These are phyloP conservation scores for Pneumocystis carinii DNA, from an alignment of 1,139 yeast species.

Conservation along the genomic window DNA sequence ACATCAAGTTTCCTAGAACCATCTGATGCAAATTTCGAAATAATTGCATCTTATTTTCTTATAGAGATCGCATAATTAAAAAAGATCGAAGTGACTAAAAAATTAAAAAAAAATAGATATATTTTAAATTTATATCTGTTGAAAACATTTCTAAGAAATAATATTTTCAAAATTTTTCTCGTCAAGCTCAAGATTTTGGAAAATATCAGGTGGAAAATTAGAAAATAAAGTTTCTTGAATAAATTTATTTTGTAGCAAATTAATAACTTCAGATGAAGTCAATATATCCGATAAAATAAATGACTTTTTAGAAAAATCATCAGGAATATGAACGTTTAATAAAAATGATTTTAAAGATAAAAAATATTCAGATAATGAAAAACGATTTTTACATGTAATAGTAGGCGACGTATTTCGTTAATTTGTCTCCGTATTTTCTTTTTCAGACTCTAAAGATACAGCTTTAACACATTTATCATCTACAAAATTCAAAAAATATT, in stretches of 20 bases:
- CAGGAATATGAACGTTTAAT: background rate
- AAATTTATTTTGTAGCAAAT: constrained; percentile 4
- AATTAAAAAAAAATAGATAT: background rate
- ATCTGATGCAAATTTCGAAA: background rate
- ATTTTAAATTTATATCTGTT: background rate
- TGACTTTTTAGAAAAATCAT: background rate
- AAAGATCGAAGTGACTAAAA: background rate
- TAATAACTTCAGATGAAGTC: constrained; percentile 3
- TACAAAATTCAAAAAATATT: background rate
- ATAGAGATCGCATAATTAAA: background rate
- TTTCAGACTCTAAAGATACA: background rate
- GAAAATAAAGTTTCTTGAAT: constrained; percentile 6
- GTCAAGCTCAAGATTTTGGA: background rate
- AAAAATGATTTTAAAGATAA: background rate
- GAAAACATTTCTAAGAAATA: background rate
- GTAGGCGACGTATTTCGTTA: background rate
- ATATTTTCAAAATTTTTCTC: background rate
- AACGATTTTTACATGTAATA: background rate
- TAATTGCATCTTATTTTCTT: background rate
- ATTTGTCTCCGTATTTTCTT: background rate
- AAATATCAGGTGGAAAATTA: constrained; percentile 2
- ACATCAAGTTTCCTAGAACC: background rate
- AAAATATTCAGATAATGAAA: background rate
- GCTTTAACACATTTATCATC: background rate
- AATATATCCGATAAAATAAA: constrained; percentile 1